Evolutionary conservation across 1,284 basidiomycete species (phyloP).

Genomic region (Sanguinoderma infundibulare): DNA sequence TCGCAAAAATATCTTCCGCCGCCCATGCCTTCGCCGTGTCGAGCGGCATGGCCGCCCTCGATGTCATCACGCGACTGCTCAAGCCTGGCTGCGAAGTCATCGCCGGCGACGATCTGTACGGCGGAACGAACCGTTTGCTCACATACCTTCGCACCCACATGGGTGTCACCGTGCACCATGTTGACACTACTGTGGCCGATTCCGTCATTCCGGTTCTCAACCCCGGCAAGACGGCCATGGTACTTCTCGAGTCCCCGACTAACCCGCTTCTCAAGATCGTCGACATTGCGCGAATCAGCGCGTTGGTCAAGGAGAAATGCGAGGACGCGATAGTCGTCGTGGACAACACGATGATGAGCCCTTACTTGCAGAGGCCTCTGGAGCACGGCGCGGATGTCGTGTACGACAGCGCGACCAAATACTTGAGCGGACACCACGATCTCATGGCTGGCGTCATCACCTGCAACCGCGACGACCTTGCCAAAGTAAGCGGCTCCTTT

Average conservation of each 20-base stretch:
- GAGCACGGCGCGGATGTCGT: constrained; percentile 97
- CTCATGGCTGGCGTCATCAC: constrained; percentile 97
- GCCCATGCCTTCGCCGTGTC: constrained; percentile 89
- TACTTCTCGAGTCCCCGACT: constrained; percentile 95
- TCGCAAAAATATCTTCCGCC: constrained; percentile 93
- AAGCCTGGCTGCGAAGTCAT: constrained; percentile 96
- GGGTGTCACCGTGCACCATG: constrained; percentile 91
- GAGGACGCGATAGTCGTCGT: constrained; percentile 89
- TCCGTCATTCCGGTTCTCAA: constrained; percentile 69
- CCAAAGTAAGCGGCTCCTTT: constrained; percentile 58
- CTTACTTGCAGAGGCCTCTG: constrained; percentile 94
- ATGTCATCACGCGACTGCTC: constrained; percentile 92
- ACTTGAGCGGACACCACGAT: constrained; percentile 97
- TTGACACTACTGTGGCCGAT: constrained; percentile 86
- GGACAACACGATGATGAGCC: constrained; percentile 99
- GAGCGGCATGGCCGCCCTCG: constrained; percentile 98
- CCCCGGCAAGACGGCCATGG: constrained; percentile 84
- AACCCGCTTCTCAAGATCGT: constrained; percentile 97
- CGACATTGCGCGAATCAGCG: constrained; percentile 84
- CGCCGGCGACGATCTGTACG: constrained; percentile 97
- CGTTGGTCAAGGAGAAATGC: constrained; percentile 80
- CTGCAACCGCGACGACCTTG: constrained; percentile 91
- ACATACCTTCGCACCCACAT: constrained; percentile 89
- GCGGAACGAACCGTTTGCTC: constrained; percentile 95
- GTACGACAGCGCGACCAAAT: constrained; percentile 98